Evolutionary conservation across 306 rosid genomes (phyloP), one percentile per base, ranked within the genome.

Genomic region (Acacia confusa): DNA sequence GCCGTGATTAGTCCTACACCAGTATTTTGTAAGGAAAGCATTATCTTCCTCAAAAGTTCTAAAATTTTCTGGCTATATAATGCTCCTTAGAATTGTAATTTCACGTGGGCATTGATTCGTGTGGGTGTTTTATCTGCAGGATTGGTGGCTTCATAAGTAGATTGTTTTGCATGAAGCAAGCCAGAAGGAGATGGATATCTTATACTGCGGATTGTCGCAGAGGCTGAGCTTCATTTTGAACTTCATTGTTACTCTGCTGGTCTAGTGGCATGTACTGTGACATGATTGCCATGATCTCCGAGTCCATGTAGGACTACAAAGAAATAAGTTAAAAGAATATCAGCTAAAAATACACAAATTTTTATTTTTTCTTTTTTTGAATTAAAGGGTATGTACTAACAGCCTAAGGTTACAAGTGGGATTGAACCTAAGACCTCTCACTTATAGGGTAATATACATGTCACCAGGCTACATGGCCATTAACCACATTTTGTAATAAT

Each of bases 211-310:
- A 86, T 72, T 81, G 93, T 41, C 94, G 85, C 48, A 88, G 77
- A 24, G 94, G 92, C 57, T 91, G 91, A 61, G 88, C 57, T 72
- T 89, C 97, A 2, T 60, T 78, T 16, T 86, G 97, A 78, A 84
- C 94, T 73, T 85, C 89, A 45, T 86, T 47, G 16, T 47, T 87
- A 27, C 84, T 83, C 43, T 88, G 90, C 73, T 95, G 88, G 83
- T 95, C 99, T 5, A 95, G 81, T 48, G 99, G 99, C 99, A 95
- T 95, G 94, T 95, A 95, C 30, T 95, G 97, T 41, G 99, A 95
- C 99, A 95, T 93, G 80, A 95, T 95, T 64, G 99, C 90, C 99
- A 89, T 93, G 83, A 95, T 90, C 93, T 95, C 99, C 1, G 99
- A 90, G 82, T 95, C 99, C 99, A 95, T 93, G 93, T 95, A 95